A percentile compares a stretch with the other conserved stretches of the same genome.
Conservation (phyloP, 176 grass and related monocot species). For the Carex pumila region DNA sequence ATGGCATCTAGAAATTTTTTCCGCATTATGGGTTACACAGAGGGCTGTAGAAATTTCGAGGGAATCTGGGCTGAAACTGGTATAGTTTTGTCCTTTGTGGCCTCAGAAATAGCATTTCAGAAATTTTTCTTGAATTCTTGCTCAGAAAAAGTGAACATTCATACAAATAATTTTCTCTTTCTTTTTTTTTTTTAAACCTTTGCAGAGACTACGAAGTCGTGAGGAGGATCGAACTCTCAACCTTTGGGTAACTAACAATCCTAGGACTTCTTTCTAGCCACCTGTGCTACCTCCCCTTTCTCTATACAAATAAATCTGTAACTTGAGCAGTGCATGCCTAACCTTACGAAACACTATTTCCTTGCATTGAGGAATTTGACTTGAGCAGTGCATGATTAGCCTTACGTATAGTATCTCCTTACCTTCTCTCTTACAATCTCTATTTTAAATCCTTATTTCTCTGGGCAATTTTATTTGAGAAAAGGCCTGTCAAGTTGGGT, state of each 20-base stretch:
- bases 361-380: background rate
- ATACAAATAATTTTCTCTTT: background rate
- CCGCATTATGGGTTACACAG: background rate
- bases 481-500: background rate
- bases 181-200: too few species aligned
- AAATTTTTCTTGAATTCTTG: background rate
- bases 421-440: too few species aligned
- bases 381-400: background rate
- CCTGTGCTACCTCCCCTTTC: too few species aligned
- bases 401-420: background rate
- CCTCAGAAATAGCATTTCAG: background rate
- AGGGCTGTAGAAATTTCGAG: background rate
- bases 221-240: too few species aligned
- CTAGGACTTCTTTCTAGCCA: too few species aligned
- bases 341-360: background rate
- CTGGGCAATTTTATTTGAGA: background rate
- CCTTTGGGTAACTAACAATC: too few species aligned
- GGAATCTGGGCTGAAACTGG: background rate
- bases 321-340: background rate
- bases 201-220: too few species aligned
- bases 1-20: background rate
- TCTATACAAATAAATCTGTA: background rate
- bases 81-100: background rate
- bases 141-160: background rate
- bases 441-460: background rate